Evolutionary conservation across 352 stramenopile genomes (phyloP).

Genomic region (Phytophthora pluvialis): DNA sequence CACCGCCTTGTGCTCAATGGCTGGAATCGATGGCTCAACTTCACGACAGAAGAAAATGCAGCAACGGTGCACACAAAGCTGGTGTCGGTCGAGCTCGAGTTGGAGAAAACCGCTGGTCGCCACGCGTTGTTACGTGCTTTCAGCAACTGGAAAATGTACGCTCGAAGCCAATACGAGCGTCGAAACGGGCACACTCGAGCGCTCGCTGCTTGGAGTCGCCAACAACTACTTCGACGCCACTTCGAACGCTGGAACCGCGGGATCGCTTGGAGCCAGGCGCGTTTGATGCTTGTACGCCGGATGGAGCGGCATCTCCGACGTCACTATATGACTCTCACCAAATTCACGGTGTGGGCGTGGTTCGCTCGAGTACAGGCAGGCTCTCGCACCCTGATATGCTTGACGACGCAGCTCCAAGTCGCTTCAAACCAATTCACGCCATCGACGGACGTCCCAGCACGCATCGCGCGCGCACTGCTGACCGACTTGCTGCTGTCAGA

Average conservation of each 20-base stretch:
- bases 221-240: constrained; percentile 8
- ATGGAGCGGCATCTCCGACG: constrained; percentile 36
- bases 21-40: constrained; percentile 26
- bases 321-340: constrained; percentile 27
- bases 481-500: constrained; percentile 21
- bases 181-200: constrained; percentile 3
- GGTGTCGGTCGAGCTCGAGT: constrained; percentile 15
- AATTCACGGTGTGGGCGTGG: constrained; percentile 58
- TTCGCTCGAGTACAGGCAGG: constrained; percentile 39
- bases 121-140: constrained; percentile 19
- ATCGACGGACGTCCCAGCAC: constrained; percentile 11
- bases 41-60: constrained; percentile 2
- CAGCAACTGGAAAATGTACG: constrained; percentile 27
- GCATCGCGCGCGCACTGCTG: constrained; percentile 20
- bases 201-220: background rate
- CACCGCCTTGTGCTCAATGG: constrained; percentile 5
- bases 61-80: constrained; percentile 14
- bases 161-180: background rate
- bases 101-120: background rate
- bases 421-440: constrained; percentile 20
- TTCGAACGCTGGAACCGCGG: constrained; percentile 24
- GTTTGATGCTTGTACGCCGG: constrained; percentile 10
- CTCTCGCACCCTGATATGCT: constrained; percentile 23
- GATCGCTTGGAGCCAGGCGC: background rate
- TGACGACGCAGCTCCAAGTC: constrained; percentile 23